phyloP scores from a whole-genome alignment of 148 eudicot genomes.

The Cornus suecica region DNA sequence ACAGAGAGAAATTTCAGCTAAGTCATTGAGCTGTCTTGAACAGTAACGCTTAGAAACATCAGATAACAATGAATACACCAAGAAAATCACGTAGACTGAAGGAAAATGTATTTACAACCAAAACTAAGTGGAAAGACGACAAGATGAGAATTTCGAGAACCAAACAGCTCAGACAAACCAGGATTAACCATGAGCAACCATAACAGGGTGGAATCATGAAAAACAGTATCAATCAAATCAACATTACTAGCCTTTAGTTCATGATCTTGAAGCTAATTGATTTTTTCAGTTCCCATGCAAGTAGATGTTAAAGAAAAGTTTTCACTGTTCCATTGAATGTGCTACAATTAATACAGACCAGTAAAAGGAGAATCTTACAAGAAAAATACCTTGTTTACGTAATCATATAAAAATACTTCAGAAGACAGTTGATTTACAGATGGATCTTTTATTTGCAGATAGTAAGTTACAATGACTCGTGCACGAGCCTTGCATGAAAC shows the following conservation, averaged over 20 bases:
- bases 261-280: background rate
- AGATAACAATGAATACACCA: too few species aligned
- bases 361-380: background rate
- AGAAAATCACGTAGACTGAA: too few species aligned
- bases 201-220: background rate
- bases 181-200: too few species aligned
- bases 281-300: background rate
- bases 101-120: background rate
- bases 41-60: background rate
- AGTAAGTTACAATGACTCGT: background rate
- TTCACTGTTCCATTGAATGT: background rate
- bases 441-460: background rate
- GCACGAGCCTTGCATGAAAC: background rate
- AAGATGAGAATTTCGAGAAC: too few species aligned
- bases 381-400: background rate
- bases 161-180: too few species aligned
- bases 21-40: background rate
- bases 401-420: background rate
- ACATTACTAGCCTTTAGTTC: background rate
- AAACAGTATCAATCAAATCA: background rate
- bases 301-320: background rate
- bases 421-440: background rate
- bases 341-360: background rate
- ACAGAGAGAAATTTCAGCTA: too few species aligned
- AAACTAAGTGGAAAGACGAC: background rate